These are phyloP conservation scores for Fusarium longipes DNA, from an alignment of 2,329 filamentous ascomycete genomes.

Conservation along the genomic window DNA sequence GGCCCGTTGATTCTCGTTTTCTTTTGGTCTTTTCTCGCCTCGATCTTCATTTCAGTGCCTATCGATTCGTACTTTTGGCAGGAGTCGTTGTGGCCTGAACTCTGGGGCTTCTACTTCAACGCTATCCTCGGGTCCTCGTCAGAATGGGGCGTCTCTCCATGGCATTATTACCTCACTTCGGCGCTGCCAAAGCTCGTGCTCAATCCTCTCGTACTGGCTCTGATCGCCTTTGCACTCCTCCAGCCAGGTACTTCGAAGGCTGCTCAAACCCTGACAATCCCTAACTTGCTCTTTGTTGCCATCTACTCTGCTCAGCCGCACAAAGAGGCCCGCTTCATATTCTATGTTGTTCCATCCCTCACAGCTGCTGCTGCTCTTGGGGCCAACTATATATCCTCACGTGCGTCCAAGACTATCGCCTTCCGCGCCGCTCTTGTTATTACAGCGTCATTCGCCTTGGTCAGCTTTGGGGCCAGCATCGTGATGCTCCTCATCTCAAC, in stretches of 20 bases:
- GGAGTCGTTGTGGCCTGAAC: constrained; percentile 86
- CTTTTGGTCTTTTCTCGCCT: constrained; percentile 70
- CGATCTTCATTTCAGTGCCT: constrained; percentile 75
- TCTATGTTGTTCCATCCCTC: constrained; percentile 85
- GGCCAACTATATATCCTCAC: constrained; percentile 75
- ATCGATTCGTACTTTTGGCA: constrained; percentile 97
- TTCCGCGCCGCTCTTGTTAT: constrained; percentile 65
- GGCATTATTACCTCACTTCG: constrained; percentile 86
- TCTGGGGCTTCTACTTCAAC: constrained; percentile 91
- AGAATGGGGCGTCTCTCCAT: constrained; percentile 88
- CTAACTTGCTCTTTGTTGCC: constrained; percentile 76
- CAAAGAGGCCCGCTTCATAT: constrained; percentile 95
- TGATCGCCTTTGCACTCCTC: constrained; percentile 64
- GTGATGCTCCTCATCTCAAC: constrained; percentile 81
- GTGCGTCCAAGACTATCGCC: constrained; percentile 68
- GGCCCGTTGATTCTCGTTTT: constrained; percentile 74
- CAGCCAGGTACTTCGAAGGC: constrained; percentile 58
- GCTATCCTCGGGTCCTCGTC: constrained; percentile 84
- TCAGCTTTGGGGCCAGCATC: constrained; percentile 69
- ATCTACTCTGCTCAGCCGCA: constrained; percentile 91
- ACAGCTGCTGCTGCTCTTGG: constrained; percentile 81
- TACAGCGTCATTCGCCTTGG: constrained; percentile 69
- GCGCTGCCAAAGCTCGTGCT: constrained; percentile 84
- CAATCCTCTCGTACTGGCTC: constrained; percentile 75
- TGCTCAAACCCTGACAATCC: constrained; percentile 66